Evolutionary conservation across 2,329 filamentous ascomycete species (phyloP), one percentile per base, ranked within the genome.

Genomic region (Aspergillus aculeatinus): DNA sequence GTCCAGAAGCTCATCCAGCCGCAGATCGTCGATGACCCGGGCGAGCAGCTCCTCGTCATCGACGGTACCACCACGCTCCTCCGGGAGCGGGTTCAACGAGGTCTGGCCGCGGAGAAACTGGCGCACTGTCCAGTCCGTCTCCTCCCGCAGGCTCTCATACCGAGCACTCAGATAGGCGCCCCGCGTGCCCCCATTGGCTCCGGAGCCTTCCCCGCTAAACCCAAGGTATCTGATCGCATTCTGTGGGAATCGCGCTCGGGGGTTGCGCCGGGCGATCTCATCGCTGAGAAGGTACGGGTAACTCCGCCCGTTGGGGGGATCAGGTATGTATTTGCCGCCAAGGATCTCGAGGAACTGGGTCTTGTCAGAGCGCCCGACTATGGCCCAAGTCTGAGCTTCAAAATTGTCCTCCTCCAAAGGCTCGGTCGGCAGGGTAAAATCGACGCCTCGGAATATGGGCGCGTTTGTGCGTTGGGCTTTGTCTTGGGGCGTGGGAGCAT

Each of bases 201-300:
- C 70, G 5, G 83, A 82, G 27, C 86, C 83, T 67, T 93, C 90
- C 2, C 86, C 87, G 70, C 92, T 90, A 70, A 98, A 98, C 0
- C 95, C 94, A 10, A 98, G 92, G 80, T 96, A 94, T 67, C 89
- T 88, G 60, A 99, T 89, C 0, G 92, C 92, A 65, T 82, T 82
- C 12, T 81, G 81, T 0, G 89, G 86, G 55, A 80, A 83, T 49
- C 85, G 82, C 51, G 90, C 74, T 23, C 75, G 70, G 57, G 73
- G 76, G 63, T 81, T 81, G 67, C 78, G 82, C 5, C 70, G 61
- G 2, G 84, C 78, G 6, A 91, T 82, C 5, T 83, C 81, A 51
- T 85, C 82, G 2, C 83, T 85, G 14, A 88, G 83, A 2, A 98
- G 83, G 71, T 89, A 90, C 0, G 95, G 95, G 71, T 88, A 97